These are phyloP conservation scores for Volvox carteri DNA, from an alignment of 163 green algal species.

Conservation along the genomic window DNA sequence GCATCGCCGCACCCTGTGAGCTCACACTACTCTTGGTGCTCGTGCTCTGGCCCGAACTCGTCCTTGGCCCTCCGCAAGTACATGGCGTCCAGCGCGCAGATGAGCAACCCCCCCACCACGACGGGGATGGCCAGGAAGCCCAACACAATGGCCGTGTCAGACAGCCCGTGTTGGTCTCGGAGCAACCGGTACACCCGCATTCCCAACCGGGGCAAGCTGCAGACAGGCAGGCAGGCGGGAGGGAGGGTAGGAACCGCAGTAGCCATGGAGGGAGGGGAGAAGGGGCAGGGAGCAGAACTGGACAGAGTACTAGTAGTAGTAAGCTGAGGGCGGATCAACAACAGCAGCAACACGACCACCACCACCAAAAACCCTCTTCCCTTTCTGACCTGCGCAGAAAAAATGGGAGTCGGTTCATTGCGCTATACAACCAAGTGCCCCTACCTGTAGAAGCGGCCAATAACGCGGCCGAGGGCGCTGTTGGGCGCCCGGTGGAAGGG, in stretches of 20 bases:
- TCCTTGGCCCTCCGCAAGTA: constrained; percentile 48
- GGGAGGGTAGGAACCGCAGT: not conserved
- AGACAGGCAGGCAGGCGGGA: too few species aligned
- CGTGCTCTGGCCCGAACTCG: constrained; percentile 36
- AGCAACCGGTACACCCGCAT: constrained; percentile 37
- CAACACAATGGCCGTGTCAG: constrained; percentile 50
- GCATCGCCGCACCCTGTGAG: not conserved
- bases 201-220: constrained; percentile 40
- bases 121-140: constrained; percentile 51
- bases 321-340: too few species aligned
- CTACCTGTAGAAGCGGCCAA: constrained; percentile 53
- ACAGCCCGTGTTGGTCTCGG: constrained; percentile 33
- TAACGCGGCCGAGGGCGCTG: constrained; percentile 48
- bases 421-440: too few species aligned
- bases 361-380: too few species aligned
- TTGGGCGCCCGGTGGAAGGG: constrained; percentile 62
- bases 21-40: constrained; percentile 34
- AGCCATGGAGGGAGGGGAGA: not conserved
- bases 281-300: too few species aligned
- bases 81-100: constrained; percentile 56
- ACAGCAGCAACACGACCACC: too few species aligned
- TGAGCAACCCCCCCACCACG: constrained; percentile 37
- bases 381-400: too few species aligned
- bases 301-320: too few species aligned
- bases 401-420: too few species aligned